Percentiles rank a stretch among this genome's conserved stretches.
phyloP scores from a whole-genome alignment of 169 alveolate species.

The Plasmodium relictum region DNA sequence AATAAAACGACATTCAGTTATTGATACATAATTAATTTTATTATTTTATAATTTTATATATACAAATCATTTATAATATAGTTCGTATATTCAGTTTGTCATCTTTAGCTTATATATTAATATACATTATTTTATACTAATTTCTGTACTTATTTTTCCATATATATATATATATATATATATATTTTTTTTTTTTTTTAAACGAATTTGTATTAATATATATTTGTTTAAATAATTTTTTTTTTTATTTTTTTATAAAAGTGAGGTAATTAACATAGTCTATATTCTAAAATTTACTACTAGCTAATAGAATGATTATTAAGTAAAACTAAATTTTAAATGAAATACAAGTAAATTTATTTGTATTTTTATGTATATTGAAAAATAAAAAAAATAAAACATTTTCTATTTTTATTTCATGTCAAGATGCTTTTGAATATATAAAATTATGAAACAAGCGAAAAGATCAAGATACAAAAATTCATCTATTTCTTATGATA shows the following conservation, averaged over 20 bases:
- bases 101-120: too few relatives aligned
- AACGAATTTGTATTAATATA: background rate
- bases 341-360: conserved; percentile 15
- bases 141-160: background rate
- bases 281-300: conserved; percentile 21
- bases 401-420: conserved; percentile 23
- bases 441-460: conserved; percentile 29
- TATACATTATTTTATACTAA: background rate
- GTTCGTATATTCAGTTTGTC: too few relatives aligned
- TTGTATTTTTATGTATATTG: too few relatives aligned
- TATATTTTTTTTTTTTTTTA: background rate
- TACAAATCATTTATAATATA: too few relatives aligned
- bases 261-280: conserved; percentile 54
- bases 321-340: conserved; percentile 22
- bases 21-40: background rate
- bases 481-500: conserved; percentile 3
- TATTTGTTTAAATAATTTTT: conserved; percentile 17
- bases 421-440: conserved; percentile 35
- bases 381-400: background rate
- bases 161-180: background rate
- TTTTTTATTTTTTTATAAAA: conserved; percentile 31
- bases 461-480: conserved; percentile 20
- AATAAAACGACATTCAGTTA: background rate
- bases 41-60: too few relatives aligned
- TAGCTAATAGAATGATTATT: conserved; percentile 31